Evolutionary conservation across 176 grass and related monocot species (phyloP), one percentile per base, ranked within the genome.

Genomic region (Zea luxurians): DNA sequence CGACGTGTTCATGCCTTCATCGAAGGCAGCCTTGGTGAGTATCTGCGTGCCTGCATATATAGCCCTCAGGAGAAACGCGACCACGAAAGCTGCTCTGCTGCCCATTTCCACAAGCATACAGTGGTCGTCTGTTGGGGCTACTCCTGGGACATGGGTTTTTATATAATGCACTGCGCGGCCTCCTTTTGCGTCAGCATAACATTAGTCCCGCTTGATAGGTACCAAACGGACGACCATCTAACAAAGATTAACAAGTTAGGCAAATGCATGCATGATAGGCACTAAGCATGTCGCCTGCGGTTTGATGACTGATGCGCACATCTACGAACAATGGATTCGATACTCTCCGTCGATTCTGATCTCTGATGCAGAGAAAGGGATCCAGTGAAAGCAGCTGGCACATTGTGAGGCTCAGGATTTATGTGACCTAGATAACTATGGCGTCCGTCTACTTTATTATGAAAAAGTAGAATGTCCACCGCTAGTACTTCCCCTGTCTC

Each of bases 1-100:
- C 27, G 27, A 76, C 2, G 71, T 81, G 76, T 66, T 90, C 76
- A 77, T 73, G 65, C 84, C 88, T 46, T 59, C 42, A 4, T 67
- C 46, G 37, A 90, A 87, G 2, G 80, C 84, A 54, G 2, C 7
- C 49, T 87, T 87, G 7, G 71, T 76, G 17, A 87, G 2, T 65
- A 87, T 80, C n/a, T 87, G 80, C 88, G 81, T 77, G 42, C 75
- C 88, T 46, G 76, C 70, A 46, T 86, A 90, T 73, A 87, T 72
- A 10, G 58, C 8, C 37, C 81, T 71, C 10, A 87, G 36, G 42
- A 90, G 71, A 71, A 90, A 50, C 4, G 78, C 76, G 7, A 70
- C 80, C 37, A 73, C 40, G 16, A 77, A 78, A 41, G 37, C 36
- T 49, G 67, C 65, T 46, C 34, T 80, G 13, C 77, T 81, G 40